Evolutionary conservation across 2,329 filamentous ascomycete species (phyloP), one percentile per base, ranked within the genome.

Genomic region (Calonectria pseudoturangicola): DNA sequence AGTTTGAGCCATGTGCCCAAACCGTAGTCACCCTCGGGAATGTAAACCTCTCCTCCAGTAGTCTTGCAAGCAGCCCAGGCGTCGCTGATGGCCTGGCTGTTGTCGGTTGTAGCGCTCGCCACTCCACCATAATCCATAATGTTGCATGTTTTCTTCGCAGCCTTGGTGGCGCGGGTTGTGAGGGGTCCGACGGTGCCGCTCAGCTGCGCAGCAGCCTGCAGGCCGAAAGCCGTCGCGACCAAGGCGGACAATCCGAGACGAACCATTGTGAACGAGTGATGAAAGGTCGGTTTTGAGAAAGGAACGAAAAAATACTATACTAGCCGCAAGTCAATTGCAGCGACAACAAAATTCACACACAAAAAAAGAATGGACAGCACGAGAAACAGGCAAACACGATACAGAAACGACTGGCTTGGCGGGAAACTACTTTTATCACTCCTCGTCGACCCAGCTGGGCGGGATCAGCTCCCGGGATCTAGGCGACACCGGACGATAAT

Each of bases 151-250:
- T 77, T 77, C 36, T 71, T 36, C 0, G 76, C 72, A 10, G 73
- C 75, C 54, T 77, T 77, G 30, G 47, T 66, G 13, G 73, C 58
- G 1, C 16, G 41, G 9, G 41, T 70, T 1, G 74, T 77, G 4
- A 70, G 56, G 4, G 75, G 75, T 5, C 76, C 76, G n/a, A 77
- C 76, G 30, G 66, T 69, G 12, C 75, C 76, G 21, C 41, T 77
- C 2, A 77, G 62, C 72, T 77, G 76, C 68, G 75, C 76, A 68
- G 73, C 73, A 73, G 75, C 73, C 4, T 75, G 70, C 9, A 74
- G 54, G 75, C 75, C 7, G 68, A 75, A 70, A n/a, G 64, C 27
- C 18, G 66, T 51, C 69, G 75, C 75, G 56, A 73, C 66, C 36
- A 77, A 67, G 71, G 73, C 71, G 70, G 76, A 75, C 3, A 76